Evolutionary conservation across 1,284 basidiomycete species (phyloP), one percentile per base, ranked within the genome.

Genomic region (Waitea zeae): DNA sequence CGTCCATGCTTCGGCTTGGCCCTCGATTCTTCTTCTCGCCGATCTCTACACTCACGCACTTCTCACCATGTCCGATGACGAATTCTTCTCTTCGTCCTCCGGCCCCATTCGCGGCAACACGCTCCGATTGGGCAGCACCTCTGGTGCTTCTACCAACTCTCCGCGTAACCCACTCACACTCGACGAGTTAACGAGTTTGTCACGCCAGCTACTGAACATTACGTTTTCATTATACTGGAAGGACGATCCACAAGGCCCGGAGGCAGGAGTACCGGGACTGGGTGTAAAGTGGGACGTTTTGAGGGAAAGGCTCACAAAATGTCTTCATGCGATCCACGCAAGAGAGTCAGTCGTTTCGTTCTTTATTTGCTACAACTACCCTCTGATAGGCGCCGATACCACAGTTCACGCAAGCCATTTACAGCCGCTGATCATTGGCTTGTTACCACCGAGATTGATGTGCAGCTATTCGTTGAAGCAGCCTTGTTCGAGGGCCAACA

Each of bases 1-100:
- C n/a, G n/a, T n/a, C n/a, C n/a, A n/a, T n/a, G 60, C 56, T 2
- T 30, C 50, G 0, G 54, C 60, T 27, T 79, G 76, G 67, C 66
- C 77, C 0, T 62, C 81, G 1, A 56, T 98, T 2, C 57, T 97
- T 2, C 67, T 96, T 33, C 67, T 96, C 3, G 67, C 73, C 5
- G 81, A 92, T 37, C 55, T 96, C 13, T 93, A 96, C 52, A 71
- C 74, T 2, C 81, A 93, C 42, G 72, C 78, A 9, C 68, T 98
- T 13, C 62, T 90, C 27, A 88, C 90, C 0, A 83, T 98, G 61
- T 87, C 87, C 2, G 95, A 98, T 45, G 93, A 97, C 51, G 93
- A 98, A 52, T 97, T 98, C 57, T 92, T 92, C 49, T 68, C 73
- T n/a, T 0, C 54, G 54, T 1, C 41, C 44, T 1, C 41, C 46